Conservation (phyloP, 1,284 basidiomycete genomes). For the Neotropicomus parvogracilis region DNA sequence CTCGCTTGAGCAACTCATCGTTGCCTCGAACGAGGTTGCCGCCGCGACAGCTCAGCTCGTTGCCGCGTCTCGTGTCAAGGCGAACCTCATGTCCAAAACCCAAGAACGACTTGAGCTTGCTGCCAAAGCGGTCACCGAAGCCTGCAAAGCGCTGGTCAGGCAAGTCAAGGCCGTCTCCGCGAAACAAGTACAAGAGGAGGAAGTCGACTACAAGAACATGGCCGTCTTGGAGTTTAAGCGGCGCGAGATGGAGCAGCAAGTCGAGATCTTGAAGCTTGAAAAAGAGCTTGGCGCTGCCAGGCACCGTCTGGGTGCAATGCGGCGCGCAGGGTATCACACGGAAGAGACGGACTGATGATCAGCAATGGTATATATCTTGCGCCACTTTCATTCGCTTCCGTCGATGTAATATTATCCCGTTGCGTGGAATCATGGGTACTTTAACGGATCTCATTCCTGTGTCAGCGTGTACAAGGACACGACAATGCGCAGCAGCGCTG, state of each 20-base stretch:
- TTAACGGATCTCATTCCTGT: too few species aligned
- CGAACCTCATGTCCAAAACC: conserved; percentile 97
- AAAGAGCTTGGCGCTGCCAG: conserved; percentile 91
- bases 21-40: conserved; percentile 97
- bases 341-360: conserved; percentile 62
- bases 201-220: conserved; percentile 90
- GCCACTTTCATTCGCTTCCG: not conserved
- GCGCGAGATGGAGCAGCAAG: conserved; percentile 98
- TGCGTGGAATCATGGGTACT: not conserved
- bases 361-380: not conserved
- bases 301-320: conserved; percentile 84
- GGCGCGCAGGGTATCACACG: conserved; percentile 86
- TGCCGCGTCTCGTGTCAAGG: conserved; percentile 97
- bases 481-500: too few species aligned
- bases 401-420: conserved; percentile 21
- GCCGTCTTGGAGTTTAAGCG: conserved; percentile 95
- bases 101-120: conserved; percentile 95
- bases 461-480: too few species aligned
- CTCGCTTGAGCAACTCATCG: conserved; percentile 97
- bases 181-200: conserved; percentile 76
- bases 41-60: conserved; percentile 97
- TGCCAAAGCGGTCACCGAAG: conserved; percentile 96
- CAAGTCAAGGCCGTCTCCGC: conserved; percentile 96
- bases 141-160: conserved; percentile 94
- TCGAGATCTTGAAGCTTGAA: conserved; percentile 94